Percentiles rank a stretch among this genome's conserved stretches.
phyloP scores from a whole-genome alignment of 768 basidiomycete genomes.

The Mycena olivaceomarginata region DNA sequence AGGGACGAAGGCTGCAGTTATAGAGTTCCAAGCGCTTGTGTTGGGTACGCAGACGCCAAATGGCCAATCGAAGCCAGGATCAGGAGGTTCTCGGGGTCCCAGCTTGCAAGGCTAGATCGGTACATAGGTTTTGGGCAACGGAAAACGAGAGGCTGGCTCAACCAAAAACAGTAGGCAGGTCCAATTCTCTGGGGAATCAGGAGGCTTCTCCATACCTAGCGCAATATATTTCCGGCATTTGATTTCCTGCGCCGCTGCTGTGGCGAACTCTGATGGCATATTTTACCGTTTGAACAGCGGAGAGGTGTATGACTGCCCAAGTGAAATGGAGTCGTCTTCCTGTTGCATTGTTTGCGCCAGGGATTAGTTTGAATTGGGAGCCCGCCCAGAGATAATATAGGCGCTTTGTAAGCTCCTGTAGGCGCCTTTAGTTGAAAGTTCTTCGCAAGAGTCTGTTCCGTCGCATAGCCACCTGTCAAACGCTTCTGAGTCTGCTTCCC shows the following conservation, averaged over 20 bases:
- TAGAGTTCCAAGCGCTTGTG: neutral
- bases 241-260: neutral
- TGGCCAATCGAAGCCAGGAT: constrained; percentile 21
- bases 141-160: neutral
- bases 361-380: too few relatives aligned
- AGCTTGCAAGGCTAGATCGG: constrained; percentile 24
- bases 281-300: neutral
- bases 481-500: too few relatives aligned
- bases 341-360: neutral
- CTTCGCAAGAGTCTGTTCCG: too few relatives aligned
- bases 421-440: too few relatives aligned
- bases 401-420: too few relatives aligned
- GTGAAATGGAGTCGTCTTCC: neutral
- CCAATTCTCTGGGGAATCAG: neutral
- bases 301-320: neutral
- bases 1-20: neutral
- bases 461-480: too few relatives aligned
- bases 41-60: constrained; percentile 14
- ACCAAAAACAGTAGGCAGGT: neutral
- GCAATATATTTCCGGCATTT: neutral
- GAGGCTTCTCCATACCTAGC: neutral
- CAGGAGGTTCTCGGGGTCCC: constrained; percentile 10
- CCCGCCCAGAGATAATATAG: too few relatives aligned
- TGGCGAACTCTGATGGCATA: neutral
- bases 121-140: constrained; percentile 5